phyloP scores from a whole-genome alignment of 805 yeast genomes.

The Barnettozyma sucrosica region DNA sequence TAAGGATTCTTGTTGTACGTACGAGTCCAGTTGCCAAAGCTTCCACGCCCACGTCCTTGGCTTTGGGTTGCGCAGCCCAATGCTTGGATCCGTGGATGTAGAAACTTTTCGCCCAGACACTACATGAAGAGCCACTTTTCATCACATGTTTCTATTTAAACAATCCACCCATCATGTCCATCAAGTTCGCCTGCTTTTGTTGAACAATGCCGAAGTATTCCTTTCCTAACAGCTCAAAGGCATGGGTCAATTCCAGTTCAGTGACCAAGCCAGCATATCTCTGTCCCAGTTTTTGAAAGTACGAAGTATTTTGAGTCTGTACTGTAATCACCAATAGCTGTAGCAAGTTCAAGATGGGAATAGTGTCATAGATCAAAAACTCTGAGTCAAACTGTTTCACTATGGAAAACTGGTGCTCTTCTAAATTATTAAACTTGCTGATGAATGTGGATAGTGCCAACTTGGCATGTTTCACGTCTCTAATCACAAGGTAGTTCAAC shows the following conservation, averaged over 20 bases:
- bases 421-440: conserved; percentile 22
- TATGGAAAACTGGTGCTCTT: conserved; percentile 17
- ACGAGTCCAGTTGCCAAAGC: conserved; percentile 1
- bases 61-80: too few relatives aligned
- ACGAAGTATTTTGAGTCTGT: conserved; percentile 44
- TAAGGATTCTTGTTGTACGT: conserved; percentile 5
- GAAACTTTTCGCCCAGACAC: too few relatives aligned
- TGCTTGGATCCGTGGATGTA: too few relatives aligned
- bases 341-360: conserved; percentile 56
- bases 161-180: conserved; percentile 72
- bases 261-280: conserved; percentile 40
- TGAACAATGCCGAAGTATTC: conserved; percentile 54
- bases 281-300: conserved; percentile 46
- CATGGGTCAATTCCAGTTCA: conserved; percentile 33
- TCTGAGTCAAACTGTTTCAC: conserved; percentile 29
- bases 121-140: too few relatives aligned
- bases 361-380: conserved; percentile 34
- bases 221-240: conserved; percentile 54
- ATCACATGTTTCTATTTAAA: conserved; percentile 21
- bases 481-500: conserved; percentile 65
- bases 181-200: conserved; percentile 50
- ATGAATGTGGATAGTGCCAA: conserved; percentile 36
- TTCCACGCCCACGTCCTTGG: conserved; percentile 3
- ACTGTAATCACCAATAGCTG: conserved; percentile 61
- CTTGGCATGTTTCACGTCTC: conserved; percentile 56